Evolutionary conservation across 2,329 filamentous ascomycete species (phyloP), one percentile per base, ranked within the genome.

Genomic region (Colletotrichum sp.): DNA sequence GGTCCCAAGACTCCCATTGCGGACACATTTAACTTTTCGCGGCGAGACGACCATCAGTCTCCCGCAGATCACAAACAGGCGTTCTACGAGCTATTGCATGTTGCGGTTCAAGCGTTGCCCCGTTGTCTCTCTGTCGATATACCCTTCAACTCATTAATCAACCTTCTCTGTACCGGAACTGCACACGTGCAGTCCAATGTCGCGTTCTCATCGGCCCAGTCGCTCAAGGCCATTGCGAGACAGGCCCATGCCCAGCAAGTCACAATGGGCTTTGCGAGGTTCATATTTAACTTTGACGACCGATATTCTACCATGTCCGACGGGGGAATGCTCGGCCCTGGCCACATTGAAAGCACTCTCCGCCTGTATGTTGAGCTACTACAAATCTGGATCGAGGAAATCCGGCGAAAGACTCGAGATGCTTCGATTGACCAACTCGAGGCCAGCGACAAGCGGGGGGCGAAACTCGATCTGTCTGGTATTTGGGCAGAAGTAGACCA

Each of bases 271-370:
- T 99, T 99, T 85, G 95, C 97, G 49, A 91, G 96, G 30, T 99
- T 99, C 85, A 99, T 99, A 69, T 99, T 99, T 87, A 98, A 97
- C 80, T 99, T 99, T 83, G 98, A 99, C 83, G 96, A 98, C 79
- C 93, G 96, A 28, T 99, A 99, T 84, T 95, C 96, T 1, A 99
- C 97, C 36, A 98, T 99, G 93, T 98, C 96, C 12, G 97, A 99
- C 81, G 97, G 98, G 36, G 97, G 97, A 4, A 97, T 99, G 93
- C 92, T 99, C 28, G 97, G 96, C 0, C 93, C 95, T 39, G 95
- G 94, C 6, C 97, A 99, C 81, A 98, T 99, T 73, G 97, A 99
- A 83, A 98, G 93, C 79, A 99, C 97, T 0, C 85, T 99, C 24
- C 93, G 94, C 77, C 89, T 99, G 13, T 99, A 99, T 81, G 95